Evolutionary conservation across 2,329 filamentous ascomycete species (phyloP).

Genomic region (Curvularia sp.): DNA sequence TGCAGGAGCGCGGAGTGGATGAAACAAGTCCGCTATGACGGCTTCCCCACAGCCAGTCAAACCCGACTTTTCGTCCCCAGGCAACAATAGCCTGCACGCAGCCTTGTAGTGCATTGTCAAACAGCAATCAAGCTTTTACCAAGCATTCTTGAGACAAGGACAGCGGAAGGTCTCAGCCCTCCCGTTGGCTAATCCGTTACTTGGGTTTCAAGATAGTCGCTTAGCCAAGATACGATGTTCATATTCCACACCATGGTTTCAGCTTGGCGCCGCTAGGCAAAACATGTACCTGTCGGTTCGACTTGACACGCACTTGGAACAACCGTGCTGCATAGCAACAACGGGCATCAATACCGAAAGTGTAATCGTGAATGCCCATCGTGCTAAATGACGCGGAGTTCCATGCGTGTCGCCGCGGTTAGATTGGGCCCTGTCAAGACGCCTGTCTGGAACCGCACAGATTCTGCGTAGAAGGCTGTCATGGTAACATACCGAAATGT

Average conservation of each 20-base stretch:
- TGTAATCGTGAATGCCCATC: not conserved
- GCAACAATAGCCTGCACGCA: not conserved
- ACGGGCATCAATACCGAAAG: constrained; percentile 15
- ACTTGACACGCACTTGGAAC: constrained; percentile 41
- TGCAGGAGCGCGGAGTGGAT: constrained; percentile 17
- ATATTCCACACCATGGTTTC: constrained; percentile 45
- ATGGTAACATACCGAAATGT: not conserved
- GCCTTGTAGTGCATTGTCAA: not conserved
- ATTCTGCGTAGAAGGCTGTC: not conserved
- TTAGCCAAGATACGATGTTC: constrained; percentile 37
- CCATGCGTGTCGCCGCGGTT: not conserved
- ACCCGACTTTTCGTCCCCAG: constrained; percentile 3
- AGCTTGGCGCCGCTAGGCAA: constrained; percentile 44
- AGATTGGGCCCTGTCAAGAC: not conserved
- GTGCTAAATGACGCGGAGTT: constrained; percentile 3
- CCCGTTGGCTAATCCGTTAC: constrained; percentile 33
- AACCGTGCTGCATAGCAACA: constrained; percentile 4
- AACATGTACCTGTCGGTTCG: constrained; percentile 18
- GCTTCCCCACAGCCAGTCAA: constrained; percentile 11
- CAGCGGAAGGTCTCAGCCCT: constrained; percentile 21
- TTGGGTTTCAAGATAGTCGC: constrained; percentile 35
- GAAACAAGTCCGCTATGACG: constrained; percentile 9
- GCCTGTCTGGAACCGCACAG: not conserved
- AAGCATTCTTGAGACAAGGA: constrained; percentile 37
- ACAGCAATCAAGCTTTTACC: constrained; percentile 32